phyloP scores from a whole-genome alignment of 257 asterid species.

The Solanum clarkiae region DNA sequence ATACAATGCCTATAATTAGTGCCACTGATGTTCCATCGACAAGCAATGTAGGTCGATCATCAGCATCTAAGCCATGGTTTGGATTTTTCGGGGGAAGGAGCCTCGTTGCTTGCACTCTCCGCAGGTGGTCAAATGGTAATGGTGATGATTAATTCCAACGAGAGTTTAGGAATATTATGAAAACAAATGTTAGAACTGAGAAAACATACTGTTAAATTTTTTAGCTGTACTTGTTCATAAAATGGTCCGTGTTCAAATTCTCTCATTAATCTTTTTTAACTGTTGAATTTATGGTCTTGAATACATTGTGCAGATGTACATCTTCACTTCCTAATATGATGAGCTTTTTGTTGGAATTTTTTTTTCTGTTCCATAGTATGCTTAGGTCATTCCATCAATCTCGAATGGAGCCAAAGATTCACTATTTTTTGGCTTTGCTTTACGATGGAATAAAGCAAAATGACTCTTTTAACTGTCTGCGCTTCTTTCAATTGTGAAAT shows the following conservation, averaged over 20 bases:
- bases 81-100: slow-evolving; percentile 42
- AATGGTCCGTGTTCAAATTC: neutral
- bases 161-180: slow-evolving; percentile 16
- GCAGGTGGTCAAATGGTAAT: slow-evolving; percentile 42
- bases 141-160: slow-evolving; percentile 13
- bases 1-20: slow-evolving; percentile 3
- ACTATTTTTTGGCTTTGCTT: too few species aligned
- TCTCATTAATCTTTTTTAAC: neutral
- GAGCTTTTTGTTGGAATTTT: neutral
- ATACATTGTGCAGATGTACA: neutral
- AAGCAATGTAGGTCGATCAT: slow-evolving; percentile 20
- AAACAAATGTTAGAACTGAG: slow-evolving; percentile 1
- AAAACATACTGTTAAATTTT: slow-evolving; percentile 2
- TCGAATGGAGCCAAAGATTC: too few species aligned
- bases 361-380: neutral
- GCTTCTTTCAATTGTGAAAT: too few species aligned
- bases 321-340: neutral
- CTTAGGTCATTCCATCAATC: too few species aligned
- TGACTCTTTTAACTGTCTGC: too few species aligned
- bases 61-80: slow-evolving; percentile 28
- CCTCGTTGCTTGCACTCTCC: slow-evolving; percentile 49
- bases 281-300: neutral
- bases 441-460: too few species aligned
- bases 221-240: slow-evolving; percentile 3
- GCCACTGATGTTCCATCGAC: slow-evolving; percentile 16